A percentile compares a stretch with the other conserved stretches of the same genome.
Evolutionary conservation across 2,329 filamentous ascomycete species (phyloP).

Genomic region (Peltaster fructicola): DNA sequence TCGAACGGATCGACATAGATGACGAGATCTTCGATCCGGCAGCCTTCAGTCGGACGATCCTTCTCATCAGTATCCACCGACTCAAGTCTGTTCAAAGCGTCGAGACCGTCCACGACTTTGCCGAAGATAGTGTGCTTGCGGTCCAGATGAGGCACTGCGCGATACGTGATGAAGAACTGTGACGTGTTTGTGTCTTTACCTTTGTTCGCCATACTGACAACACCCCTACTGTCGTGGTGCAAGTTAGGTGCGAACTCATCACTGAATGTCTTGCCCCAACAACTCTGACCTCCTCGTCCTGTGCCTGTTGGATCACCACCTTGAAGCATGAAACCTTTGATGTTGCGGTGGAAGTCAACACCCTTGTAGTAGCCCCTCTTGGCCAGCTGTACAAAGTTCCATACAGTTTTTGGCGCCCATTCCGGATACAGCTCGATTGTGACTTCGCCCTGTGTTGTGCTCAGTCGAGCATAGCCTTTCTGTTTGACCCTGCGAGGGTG

Average conservation of each 20-base stretch:
- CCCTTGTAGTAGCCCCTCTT: constrained; percentile 80
- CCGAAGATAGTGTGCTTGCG: constrained; percentile 96
- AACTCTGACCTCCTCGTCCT: constrained; percentile 70
- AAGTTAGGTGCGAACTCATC: constrained; percentile 86
- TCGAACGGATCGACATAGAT: constrained; percentile 91
- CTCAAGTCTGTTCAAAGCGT: constrained; percentile 58
- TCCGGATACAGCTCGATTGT: constrained; percentile 85
- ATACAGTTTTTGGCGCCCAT: constrained; percentile 79
- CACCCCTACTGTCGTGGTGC: constrained; percentile 64
- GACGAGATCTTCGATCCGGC: constrained; percentile 64
- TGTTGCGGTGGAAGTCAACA: constrained; percentile 81
- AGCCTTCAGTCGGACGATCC: constrained; percentile 61
- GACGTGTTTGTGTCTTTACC: constrained; percentile 93
- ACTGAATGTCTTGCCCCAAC: constrained; percentile 87
- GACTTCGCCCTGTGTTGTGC: constrained; percentile 68
- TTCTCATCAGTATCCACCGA: constrained; percentile 52
- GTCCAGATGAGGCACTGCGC: constrained; percentile 68
- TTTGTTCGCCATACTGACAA: constrained; percentile 93
- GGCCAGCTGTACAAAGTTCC: constrained; percentile 83
- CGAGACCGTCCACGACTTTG: constrained; percentile 56
- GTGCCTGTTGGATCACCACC: constrained; percentile 89
- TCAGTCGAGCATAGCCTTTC: constrained; percentile 80
- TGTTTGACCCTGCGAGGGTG: constrained; percentile 74
- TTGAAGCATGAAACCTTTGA: constrained; percentile 94
- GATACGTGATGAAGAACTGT: constrained; percentile 91